Conservation (phyloP, 306 rosid genomes). For the Corylus americana region DNA sequence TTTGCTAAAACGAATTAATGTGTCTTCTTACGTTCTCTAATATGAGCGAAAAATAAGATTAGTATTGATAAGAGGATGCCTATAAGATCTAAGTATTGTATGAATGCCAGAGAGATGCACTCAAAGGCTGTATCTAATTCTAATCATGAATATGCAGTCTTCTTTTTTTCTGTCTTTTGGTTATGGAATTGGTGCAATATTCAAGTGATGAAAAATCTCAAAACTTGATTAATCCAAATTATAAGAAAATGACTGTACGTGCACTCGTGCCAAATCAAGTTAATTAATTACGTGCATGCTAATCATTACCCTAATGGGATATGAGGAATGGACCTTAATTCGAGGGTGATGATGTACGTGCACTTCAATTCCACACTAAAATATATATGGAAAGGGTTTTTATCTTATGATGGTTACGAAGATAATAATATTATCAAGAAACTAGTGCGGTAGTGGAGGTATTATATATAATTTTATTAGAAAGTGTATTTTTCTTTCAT, state of each 20-base stretch:
- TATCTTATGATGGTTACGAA: no score
- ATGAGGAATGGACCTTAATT: no score
- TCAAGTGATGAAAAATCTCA: background rate
- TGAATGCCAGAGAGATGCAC: background rate
- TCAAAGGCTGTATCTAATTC: background rate
- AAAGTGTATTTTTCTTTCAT: no score
- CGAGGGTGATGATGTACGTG: no score
- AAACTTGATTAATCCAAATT: no score
- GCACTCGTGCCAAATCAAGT: background rate
- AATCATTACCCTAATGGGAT: no score
- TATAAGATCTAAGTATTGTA: background rate
- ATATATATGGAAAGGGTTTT: no score
- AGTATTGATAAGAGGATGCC: slow-evolving; percentile 25
- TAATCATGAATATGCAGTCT: background rate
- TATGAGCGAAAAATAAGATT: slow-evolving; percentile 3
- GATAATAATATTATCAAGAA: no score
- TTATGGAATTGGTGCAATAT: background rate
- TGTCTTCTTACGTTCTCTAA: background rate
- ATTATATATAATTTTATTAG: no score
- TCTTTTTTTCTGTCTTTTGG: background rate
- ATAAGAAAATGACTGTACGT: no score
- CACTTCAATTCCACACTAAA: no score
- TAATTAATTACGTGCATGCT: background rate
- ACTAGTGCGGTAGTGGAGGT: no score
- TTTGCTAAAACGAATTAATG: background rate